These are phyloP conservation scores for Zoysia pacifica DNA, from an alignment of 176 grass and related monocot species.

Conservation along the genomic window DNA sequence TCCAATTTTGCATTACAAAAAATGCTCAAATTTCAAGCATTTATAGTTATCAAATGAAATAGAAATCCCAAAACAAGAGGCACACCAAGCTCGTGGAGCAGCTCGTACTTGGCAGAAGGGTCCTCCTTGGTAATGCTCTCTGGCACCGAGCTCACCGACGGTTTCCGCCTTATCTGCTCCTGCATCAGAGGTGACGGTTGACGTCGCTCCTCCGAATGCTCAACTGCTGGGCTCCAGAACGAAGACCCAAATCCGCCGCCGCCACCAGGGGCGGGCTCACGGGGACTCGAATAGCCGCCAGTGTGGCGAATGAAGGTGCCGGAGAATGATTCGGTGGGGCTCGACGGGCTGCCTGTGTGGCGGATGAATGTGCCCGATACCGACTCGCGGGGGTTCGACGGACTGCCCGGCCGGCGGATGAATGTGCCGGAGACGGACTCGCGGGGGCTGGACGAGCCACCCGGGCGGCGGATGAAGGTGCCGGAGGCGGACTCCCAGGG, in stretches of 20 bases:
- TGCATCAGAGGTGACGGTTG: conserved; percentile 51
- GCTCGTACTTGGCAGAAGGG: conserved; percentile 91
- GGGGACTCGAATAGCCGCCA: conserved; percentile 40
- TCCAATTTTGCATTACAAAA: conserved; percentile 35
- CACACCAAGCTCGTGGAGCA: conserved; percentile 97
- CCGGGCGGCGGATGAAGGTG: conserved; percentile 45
- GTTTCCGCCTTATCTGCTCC: conserved; percentile 63
- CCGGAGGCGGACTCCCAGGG: conserved; percentile 51
- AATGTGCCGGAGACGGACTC: conserved; percentile 66
- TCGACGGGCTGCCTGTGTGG: conserved; percentile 26
- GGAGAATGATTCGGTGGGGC: conserved; percentile 45
- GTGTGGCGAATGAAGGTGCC: conserved; percentile 55
- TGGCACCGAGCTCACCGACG: conserved; percentile 80
- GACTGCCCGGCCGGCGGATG: conserved; percentile 24
- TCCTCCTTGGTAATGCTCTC: conserved; percentile 81
- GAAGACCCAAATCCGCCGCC: conserved; percentile 78
- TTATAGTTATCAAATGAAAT: conserved; percentile 9
- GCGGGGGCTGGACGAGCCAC: conserved; percentile 31
- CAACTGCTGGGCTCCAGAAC: conserved; percentile 62
- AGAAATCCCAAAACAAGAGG: conserved; percentile 38
- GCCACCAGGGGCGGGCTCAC: conserved; percentile 34
- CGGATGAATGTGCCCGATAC: conserved; percentile 51
- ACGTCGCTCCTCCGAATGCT: conserved; percentile 39
- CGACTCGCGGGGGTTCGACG: conserved; percentile 45
- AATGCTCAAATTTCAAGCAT: conserved; percentile 28